Evolutionary conservation across 257 asterid species (phyloP).

Genomic region (Vinca minor): DNA sequence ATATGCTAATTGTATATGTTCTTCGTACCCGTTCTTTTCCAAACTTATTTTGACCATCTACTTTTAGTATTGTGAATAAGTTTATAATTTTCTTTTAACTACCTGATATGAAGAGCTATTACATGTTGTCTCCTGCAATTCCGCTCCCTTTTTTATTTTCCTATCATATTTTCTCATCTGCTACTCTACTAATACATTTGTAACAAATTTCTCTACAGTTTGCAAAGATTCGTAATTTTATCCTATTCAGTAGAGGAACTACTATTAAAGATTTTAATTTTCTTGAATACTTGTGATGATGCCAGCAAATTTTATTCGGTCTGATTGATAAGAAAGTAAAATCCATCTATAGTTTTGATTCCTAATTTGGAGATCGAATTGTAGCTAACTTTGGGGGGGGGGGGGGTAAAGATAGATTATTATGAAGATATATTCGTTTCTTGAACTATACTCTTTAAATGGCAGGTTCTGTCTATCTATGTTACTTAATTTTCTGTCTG

Average conservation of each 20-base stretch:
- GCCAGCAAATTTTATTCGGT: too few relatives aligned
- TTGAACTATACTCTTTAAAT: not conserved
- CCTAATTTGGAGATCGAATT: not conserved
- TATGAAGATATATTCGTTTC: not conserved
- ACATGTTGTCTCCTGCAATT: conserved; percentile 1
- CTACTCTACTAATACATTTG: not conserved
- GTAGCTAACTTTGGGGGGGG: not conserved
- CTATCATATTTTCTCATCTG: not conserved
- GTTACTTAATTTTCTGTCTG: not conserved
- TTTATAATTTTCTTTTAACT: not conserved
- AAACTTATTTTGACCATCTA: not conserved
- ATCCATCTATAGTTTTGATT: not conserved
- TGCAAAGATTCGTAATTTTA: not conserved
- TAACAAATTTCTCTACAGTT: not conserved
- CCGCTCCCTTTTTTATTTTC: not conserved
- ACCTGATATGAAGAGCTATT: not conserved
- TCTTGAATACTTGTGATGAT: not conserved
- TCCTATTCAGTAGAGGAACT: not conserved
- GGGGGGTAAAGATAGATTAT: not conserved
- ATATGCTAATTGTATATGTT: not conserved
- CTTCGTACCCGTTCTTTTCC: not conserved
- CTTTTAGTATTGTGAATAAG: not conserved
- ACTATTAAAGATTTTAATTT: not conserved
- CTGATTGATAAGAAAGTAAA: not conserved
- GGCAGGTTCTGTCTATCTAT: not conserved